Conservation (phyloP, 805 yeast species). For the Scheffersomyces coipomensis region DNA sequence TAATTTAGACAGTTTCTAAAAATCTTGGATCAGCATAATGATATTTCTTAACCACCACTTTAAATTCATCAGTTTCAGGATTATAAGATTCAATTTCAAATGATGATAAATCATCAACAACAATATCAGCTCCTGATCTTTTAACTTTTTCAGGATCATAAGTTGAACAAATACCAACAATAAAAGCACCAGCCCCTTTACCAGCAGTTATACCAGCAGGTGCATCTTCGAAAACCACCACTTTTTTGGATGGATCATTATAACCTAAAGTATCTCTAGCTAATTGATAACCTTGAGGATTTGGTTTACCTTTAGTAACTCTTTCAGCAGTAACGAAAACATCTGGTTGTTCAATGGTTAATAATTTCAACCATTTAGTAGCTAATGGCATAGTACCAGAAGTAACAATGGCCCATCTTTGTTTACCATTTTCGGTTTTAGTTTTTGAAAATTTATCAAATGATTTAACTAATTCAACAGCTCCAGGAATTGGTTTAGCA, state of each 20-base stretch:
- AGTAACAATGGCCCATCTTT: slow-evolving; percentile 85
- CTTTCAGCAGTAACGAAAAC: slow-evolving; percentile 80
- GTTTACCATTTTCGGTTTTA: slow-evolving; percentile 40
- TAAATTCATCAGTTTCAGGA: slow-evolving; percentile 41
- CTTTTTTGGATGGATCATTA: slow-evolving; percentile 32
- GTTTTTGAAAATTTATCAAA: slow-evolving; percentile 48
- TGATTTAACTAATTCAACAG: slow-evolving; percentile 57
- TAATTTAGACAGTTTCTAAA: not conserved
- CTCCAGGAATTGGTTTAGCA: slow-evolving; percentile 77
- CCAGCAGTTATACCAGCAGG: slow-evolving; percentile 88
- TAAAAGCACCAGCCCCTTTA: slow-evolving; percentile 76
- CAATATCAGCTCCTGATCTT: slow-evolving; percentile 78
- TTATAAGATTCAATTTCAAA: slow-evolving; percentile 59
- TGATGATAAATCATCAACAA: slow-evolving; percentile 67
- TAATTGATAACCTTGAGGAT: slow-evolving; percentile 76
- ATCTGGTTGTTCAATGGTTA: slow-evolving; percentile 61
- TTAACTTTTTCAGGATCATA: slow-evolving; percentile 67
- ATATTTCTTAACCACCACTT: slow-evolving; percentile 39
- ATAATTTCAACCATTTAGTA: slow-evolving; percentile 70
- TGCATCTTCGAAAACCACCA: slow-evolving; percentile 83
- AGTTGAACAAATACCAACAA: slow-evolving; percentile 81
- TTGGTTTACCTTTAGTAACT: slow-evolving; percentile 79
- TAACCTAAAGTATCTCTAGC: slow-evolving; percentile 52
- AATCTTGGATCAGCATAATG: slow-evolving; percentile 29
- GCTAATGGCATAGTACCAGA: slow-evolving; percentile 80